Evolutionary conservation across 2,329 filamentous ascomycete genomes (phyloP).

Genomic region (Fusarium succisae): DNA sequence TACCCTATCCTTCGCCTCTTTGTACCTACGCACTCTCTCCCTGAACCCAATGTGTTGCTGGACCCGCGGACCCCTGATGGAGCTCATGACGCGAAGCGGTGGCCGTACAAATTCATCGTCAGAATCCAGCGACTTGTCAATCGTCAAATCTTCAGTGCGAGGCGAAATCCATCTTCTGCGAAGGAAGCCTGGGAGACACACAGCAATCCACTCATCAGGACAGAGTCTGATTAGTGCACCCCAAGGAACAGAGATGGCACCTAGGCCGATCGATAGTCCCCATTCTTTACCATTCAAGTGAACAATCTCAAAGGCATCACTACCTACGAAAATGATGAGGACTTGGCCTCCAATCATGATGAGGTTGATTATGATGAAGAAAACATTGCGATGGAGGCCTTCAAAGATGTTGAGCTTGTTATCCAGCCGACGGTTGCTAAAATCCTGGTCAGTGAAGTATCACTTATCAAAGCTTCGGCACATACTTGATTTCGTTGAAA

Average conservation of each 20-base stretch:
- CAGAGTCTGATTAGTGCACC: constrained; percentile 77
- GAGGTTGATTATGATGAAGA: constrained; percentile 82
- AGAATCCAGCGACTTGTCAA: constrained; percentile 27
- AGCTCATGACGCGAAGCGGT: constrained; percentile 45
- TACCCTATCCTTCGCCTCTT: constrained; percentile 38
- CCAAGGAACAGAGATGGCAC: constrained; percentile 79
- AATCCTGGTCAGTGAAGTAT: constrained; percentile 65
- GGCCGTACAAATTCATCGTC: constrained; percentile 37
- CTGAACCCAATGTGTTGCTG: constrained; percentile 46
- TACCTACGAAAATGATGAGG: constrained; percentile 85
- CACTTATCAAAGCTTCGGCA: constrained; percentile 61
- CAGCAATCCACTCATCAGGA: constrained; percentile 66
- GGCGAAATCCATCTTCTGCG: constrained; percentile 41
- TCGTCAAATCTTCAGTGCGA: constrained; percentile 14
- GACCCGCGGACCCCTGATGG: constrained; percentile 44
- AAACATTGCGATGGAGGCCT: constrained; percentile 79
- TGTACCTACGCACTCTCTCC: constrained; percentile 41
- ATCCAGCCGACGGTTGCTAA: constrained; percentile 71
- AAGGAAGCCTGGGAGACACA: constrained; percentile 44
- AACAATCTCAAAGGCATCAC: constrained; percentile 75
- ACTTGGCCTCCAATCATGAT: constrained; percentile 87
- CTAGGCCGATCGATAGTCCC: constrained; percentile 83
- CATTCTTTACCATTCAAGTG: constrained; percentile 75
- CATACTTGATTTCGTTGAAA: constrained; percentile 71
- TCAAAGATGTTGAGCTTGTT: constrained; percentile 91